Base-by-base conservation (phyloP, 805 yeast species). In the Blastobotrys attinorum region DNA sequence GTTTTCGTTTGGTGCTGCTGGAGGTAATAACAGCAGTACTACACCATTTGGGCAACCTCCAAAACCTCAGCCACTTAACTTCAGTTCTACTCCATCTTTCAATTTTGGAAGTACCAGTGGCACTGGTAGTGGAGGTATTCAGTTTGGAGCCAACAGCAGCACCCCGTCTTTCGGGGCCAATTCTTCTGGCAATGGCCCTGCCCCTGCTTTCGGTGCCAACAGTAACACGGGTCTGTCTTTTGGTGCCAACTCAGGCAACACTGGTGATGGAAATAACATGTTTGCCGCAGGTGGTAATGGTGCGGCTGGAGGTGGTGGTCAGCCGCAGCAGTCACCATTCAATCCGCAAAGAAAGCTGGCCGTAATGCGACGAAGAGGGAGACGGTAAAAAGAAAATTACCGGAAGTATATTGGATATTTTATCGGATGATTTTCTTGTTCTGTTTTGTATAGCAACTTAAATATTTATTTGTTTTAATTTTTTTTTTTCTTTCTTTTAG, bases 301-400 rank as follows among this genome's bases (percentile, higher is more conserved):
- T 7, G 31, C 21, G 4, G 32, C 32, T 37, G 31, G 31, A 18
- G 15, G 34, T 21, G 20, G 22, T 4, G 37, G 37, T 17, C 13
- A 22, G 39, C 31, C 27, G 11, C 39, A 15, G 18, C 37, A 33
- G 29, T 22, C 37, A 18, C n/a, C 31, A 6, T 37, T 22, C n/a
- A 13, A 6, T 13, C 43, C 31, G 21, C 37, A 11, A 13, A 16
- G 43, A 17, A 40, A 40, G 29, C 13, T 40, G 22, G 43, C 43
- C 18, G 37, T 20, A 22, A 29, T 40, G 43, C 20, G 37, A n/a
- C 36, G 43, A 31, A 6, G 37, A 17, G 31, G 43, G 16, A 6
- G 37, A 32, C 23, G 22, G 27, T n/a, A 15, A 8, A 23, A 16
- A 20, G 15, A 32, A 16, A 18, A n/a, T n/a, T n/a, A n/a, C n/a